phyloP scores from a whole-genome alignment of 2,329 filamentous ascomycete genomes.

The Beauveria rudraprayagi region DNA sequence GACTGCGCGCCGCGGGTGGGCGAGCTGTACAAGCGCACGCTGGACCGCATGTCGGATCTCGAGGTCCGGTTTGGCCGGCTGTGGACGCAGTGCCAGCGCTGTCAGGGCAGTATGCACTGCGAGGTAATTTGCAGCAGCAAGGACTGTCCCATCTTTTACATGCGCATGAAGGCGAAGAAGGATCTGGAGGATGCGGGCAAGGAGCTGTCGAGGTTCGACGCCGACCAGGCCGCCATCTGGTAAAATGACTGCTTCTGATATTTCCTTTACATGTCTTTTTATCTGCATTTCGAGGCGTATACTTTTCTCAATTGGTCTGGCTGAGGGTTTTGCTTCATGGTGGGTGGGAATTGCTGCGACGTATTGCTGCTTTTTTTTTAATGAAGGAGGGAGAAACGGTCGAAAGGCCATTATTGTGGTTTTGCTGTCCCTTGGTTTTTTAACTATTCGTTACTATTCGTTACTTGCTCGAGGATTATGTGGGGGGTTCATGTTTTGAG shows the following conservation, averaged over 20 bases:
- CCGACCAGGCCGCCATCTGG: conserved; percentile 64
- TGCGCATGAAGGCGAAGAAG: conserved; percentile 99
- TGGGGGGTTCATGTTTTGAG: not conserved
- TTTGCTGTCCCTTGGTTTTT: not conserved
- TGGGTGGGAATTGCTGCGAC: not conserved
- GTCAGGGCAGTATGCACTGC: conserved; percentile 95
- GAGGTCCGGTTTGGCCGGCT: conserved; percentile 87
- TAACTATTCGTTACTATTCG: not conserved
- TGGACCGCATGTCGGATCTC: conserved; percentile 82
- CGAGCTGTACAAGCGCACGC: conserved; percentile 87
- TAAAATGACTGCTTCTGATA: conserved; percentile 18
- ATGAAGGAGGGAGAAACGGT: conserved; percentile 2
- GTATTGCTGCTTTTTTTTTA: conserved; percentile 3
- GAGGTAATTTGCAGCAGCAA: conserved; percentile 95
- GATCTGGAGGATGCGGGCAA: conserved; percentile 92
- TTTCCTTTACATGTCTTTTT: not conserved
- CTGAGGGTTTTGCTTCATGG: not conserved
- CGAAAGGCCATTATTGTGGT: not conserved
- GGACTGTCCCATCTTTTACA: conserved; percentile 99
- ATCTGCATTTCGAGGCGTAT: not conserved
- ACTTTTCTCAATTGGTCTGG: not conserved
- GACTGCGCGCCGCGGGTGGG: conserved; percentile 79
- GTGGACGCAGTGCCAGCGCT: conserved; percentile 97
- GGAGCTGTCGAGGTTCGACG: conserved; percentile 83
- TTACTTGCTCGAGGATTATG: not conserved